These are phyloP conservation scores for Amylostereum areolatum DNA, from an alignment of 1,284 basidiomycete genomes.

Conservation along the genomic window DNA sequence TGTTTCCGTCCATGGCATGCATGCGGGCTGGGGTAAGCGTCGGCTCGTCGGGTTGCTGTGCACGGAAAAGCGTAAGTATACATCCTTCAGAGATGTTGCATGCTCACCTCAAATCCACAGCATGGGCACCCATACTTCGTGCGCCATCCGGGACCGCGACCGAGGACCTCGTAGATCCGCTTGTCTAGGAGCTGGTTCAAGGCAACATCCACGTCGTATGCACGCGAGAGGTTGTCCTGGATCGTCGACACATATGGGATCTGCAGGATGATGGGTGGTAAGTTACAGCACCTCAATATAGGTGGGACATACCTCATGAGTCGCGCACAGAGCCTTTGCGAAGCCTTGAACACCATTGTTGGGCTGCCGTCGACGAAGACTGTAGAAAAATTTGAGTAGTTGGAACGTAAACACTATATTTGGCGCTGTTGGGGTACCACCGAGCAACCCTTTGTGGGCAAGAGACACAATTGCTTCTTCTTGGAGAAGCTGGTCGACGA, in stretches of 20 bases:
- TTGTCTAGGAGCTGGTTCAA: slow-evolving; percentile 6
- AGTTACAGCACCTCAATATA: too few relatives aligned
- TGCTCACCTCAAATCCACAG: slow-evolving; percentile 19
- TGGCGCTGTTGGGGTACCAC: neutral
- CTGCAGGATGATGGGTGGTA: neutral
- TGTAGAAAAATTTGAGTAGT: slow-evolving; percentile 17
- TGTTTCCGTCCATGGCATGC: slow-evolving; percentile 22
- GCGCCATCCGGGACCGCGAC: slow-evolving; percentile 9
- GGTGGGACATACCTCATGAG: slow-evolving; percentile 11
- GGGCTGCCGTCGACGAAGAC: slow-evolving; percentile 12
- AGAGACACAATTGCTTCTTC: neutral
- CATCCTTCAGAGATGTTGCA: neutral
- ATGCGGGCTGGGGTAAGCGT: slow-evolving; percentile 16
- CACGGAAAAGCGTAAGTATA: neutral
- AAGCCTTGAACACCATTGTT: slow-evolving; percentile 8
- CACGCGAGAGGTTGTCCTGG: slow-evolving; percentile 8
- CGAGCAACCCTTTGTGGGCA: neutral
- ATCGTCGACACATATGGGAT: neutral
- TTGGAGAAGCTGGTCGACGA: too few relatives aligned
- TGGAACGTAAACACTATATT: slow-evolving; percentile 9
- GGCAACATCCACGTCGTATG: slow-evolving; percentile 15
- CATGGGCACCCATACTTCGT: slow-evolving; percentile 18
- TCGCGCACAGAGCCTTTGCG: slow-evolving; percentile 4
- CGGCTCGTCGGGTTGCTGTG: slow-evolving; percentile 15
- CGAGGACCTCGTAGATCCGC: neutral